These are phyloP conservation scores for Eutrema yunnanense DNA, from an alignment of 345 rosid species.

Conservation along the genomic window DNA sequence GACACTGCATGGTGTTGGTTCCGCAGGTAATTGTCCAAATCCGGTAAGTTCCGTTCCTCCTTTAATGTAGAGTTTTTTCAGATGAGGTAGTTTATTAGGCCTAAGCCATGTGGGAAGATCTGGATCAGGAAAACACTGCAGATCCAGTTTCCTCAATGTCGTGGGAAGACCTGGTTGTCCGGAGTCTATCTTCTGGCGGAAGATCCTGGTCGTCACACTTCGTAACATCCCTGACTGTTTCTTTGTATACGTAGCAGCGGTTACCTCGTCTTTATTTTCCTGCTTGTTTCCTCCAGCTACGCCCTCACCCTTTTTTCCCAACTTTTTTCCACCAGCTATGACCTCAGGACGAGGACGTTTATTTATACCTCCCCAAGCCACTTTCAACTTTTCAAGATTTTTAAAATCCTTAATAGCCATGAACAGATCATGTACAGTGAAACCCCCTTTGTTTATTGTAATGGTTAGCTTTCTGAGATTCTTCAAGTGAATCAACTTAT, in stretches of 20 bases:
- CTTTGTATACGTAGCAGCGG: no score
- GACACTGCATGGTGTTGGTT: not conserved
- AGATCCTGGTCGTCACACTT: no score
- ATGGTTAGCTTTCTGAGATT: conserved; percentile 40
- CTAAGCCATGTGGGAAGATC: conserved; percentile 18
- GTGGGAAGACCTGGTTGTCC: conserved; percentile 1
- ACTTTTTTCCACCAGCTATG: no score
- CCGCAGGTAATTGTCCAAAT: not conserved
- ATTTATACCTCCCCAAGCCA: conserved; percentile 39
- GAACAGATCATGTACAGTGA: not conserved
- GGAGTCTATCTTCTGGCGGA: no score
- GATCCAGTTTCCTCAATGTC: conserved; percentile 30
- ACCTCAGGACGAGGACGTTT: not conserved
- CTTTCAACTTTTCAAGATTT: conserved; percentile 22
- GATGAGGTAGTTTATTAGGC: not conserved
- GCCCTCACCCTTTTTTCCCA: no score
- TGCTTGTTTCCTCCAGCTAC: no score
- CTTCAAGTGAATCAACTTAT: not conserved
- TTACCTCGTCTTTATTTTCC: no score
- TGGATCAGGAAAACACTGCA: conserved; percentile 27
- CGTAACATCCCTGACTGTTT: no score
- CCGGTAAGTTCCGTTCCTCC: conserved; percentile 30
- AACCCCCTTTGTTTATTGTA: conserved; percentile 2
- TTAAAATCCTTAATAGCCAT: not conserved
- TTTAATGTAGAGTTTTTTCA: conserved; percentile 33